These are phyloP conservation scores for Pisolithus tinctorius DNA, from an alignment of 768 basidiomycete species.

Conservation along the genomic window DNA sequence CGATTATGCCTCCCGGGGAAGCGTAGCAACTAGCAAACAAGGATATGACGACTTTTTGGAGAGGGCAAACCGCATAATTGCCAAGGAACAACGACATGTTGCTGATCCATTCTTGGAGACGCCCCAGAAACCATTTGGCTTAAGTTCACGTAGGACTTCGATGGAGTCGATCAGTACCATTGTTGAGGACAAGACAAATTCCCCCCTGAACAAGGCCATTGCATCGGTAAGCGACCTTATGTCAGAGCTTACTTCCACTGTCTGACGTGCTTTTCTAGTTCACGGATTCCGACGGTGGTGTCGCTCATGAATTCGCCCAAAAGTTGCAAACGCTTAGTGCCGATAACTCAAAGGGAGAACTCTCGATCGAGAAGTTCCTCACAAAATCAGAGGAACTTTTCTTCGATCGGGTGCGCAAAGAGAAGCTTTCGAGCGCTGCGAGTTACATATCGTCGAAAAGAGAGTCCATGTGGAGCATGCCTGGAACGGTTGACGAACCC, in stretches of 20 bases:
- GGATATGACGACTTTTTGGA: slow-evolving; percentile 78
- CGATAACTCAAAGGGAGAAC: slow-evolving; percentile 84
- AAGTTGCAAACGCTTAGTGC: slow-evolving; percentile 72
- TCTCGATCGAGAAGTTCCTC: slow-evolving; percentile 89
- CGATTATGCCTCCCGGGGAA: slow-evolving; percentile 44
- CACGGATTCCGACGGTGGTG: slow-evolving; percentile 89
- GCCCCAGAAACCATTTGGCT: slow-evolving; percentile 71
- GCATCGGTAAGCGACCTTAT: slow-evolving; percentile 53
- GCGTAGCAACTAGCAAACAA: slow-evolving; percentile 24
- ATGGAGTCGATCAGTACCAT: slow-evolving; percentile 91
- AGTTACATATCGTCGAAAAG: slow-evolving; percentile 73
- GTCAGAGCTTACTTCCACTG: neutral
- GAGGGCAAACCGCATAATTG: slow-evolving; percentile 78
- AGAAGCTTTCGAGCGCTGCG: slow-evolving; percentile 78
- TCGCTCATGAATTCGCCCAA: slow-evolving; percentile 83
- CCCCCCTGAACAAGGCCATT: slow-evolving; percentile 91
- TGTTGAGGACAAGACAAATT: slow-evolving; percentile 84
- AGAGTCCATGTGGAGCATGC: slow-evolving; percentile 78
- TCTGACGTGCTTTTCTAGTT: slow-evolving; percentile 45
- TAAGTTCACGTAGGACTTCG: slow-evolving; percentile 73
- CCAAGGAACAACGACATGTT: slow-evolving; percentile 65
- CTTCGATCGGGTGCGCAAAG: slow-evolving; percentile 85
- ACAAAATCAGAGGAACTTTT: slow-evolving; percentile 90
- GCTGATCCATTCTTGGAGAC: slow-evolving; percentile 86
- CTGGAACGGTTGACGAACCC: slow-evolving; percentile 45